Percentiles rank a stretch among this genome's conserved stretches.
These are phyloP conservation scores for Zea luxurians DNA, from an alignment of 176 grass and related monocot genomes.

Conservation along the genomic window DNA sequence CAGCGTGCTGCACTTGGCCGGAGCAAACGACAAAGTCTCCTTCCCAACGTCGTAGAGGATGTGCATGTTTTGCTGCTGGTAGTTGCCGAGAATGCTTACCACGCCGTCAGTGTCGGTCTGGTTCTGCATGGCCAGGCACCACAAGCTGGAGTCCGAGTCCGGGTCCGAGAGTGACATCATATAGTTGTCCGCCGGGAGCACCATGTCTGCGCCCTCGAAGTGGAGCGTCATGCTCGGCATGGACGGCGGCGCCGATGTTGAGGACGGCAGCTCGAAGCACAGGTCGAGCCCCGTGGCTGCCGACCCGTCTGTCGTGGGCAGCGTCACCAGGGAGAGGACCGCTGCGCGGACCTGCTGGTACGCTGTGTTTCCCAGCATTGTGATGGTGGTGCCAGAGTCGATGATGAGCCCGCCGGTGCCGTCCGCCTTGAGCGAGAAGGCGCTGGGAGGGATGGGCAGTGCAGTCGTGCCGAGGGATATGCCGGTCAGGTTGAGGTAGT, in stretches of 20 bases:
- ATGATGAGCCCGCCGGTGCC: slow-evolving; percentile 66
- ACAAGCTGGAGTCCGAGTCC: slow-evolving; percentile 20
- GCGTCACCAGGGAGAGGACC: slow-evolving; percentile 33
- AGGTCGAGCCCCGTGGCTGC: slow-evolving; percentile 36
- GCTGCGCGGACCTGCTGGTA: slow-evolving; percentile 40
- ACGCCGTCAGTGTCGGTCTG: background rate
- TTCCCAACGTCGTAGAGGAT: slow-evolving; percentile 59
- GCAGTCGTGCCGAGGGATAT: slow-evolving; percentile 53
- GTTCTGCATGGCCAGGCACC: slow-evolving; percentile 50
- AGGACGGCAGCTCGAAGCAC: slow-evolving; percentile 49
- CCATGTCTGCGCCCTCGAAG: slow-evolving; percentile 61
- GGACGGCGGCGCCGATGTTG: slow-evolving; percentile 23
- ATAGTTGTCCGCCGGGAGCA: slow-evolving; percentile 52
- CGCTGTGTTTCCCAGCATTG: slow-evolving; percentile 32
- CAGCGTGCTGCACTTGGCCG: slow-evolving; percentile 49
- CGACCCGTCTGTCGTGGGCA: slow-evolving; percentile 29
- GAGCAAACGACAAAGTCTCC: slow-evolving; percentile 54
- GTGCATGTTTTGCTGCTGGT: slow-evolving; percentile 74
- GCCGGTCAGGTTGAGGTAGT: slow-evolving; percentile 61
- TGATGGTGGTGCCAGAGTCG: slow-evolving; percentile 66
- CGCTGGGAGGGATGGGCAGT: slow-evolving; percentile 23
- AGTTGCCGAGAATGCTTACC: slow-evolving; percentile 48
- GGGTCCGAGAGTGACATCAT: slow-evolving; percentile 29
- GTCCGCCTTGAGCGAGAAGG: slow-evolving; percentile 36
- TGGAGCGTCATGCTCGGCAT: slow-evolving; percentile 53